Conservation (phyloP, 2,329 filamentous ascomycete genomes). For the Nothopassalora personata region DNA sequence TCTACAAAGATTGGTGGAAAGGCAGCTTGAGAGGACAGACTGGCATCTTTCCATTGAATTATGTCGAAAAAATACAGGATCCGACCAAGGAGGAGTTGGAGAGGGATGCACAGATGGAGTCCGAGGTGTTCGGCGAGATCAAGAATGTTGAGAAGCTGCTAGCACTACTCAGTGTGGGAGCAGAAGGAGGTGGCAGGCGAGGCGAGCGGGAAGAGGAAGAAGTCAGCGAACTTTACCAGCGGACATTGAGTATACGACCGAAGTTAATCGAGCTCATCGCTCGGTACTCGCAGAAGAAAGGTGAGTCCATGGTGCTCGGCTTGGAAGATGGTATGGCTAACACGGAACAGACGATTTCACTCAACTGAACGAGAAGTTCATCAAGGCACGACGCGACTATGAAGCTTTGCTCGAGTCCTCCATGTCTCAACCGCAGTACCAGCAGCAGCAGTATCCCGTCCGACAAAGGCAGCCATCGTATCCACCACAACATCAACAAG, state of each 20-base stretch:
- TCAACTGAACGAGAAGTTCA: conserved; percentile 97
- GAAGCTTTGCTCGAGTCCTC: conserved; percentile 92
- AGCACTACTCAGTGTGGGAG: conserved; percentile 80
- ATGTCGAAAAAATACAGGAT: conserved; percentile 94
- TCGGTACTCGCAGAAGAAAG: conserved; percentile 99
- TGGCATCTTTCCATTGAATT: conserved; percentile 96
- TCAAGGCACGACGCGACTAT: conserved; percentile 95
- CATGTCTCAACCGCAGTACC: conserved; percentile 78
- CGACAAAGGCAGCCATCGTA: conserved; percentile 23
- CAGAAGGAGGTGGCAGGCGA: conserved; percentile 54
- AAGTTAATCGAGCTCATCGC: conserved; percentile 98
- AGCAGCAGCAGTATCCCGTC: conserved; percentile 39
- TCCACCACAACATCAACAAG: conserved; percentile 26
- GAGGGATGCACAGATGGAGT: conserved; percentile 92
- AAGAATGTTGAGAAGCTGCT: conserved; percentile 77
- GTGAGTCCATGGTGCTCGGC: conserved; percentile 43
- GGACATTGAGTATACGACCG: conserved; percentile 86
- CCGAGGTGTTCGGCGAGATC: conserved; percentile 69
- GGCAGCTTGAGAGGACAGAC: conserved; percentile 90
- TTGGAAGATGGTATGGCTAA: background rate
- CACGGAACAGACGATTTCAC: conserved; percentile 78
- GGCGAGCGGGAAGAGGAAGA: conserved; percentile 74
- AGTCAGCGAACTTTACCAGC: conserved; percentile 85
- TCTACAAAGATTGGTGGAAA: conserved; percentile 99
- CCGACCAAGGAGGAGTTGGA: conserved; percentile 92